Evolutionary conservation across 139 green algal species (phyloP).

Genomic region (Chlamydomonas incerta): DNA sequence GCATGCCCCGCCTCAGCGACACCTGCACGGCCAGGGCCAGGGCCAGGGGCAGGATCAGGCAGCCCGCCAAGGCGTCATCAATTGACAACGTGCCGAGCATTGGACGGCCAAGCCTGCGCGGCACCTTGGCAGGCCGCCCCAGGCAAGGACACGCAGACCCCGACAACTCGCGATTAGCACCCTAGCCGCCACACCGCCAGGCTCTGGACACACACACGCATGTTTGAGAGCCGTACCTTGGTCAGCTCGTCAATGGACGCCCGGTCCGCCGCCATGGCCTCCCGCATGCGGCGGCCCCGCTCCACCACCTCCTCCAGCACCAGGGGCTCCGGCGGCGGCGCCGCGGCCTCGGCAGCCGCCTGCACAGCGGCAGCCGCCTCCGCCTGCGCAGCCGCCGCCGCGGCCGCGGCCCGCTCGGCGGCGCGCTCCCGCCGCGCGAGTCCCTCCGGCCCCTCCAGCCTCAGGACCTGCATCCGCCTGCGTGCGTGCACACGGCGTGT

Average conservation of each 20-base stretch:
- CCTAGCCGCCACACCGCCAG: too few species aligned
- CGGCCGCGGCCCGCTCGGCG: neutral
- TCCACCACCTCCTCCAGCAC: neutral
- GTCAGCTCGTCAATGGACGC: neutral
- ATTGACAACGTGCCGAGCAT: too few species aligned
- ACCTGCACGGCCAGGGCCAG: neutral
- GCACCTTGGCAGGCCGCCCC: too few species aligned
- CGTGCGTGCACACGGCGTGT: neutral
- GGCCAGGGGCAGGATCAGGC: neutral
- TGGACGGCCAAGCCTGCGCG: too few species aligned
- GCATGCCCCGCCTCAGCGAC: constrained; percentile 1
- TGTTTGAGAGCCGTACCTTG: too few species aligned
- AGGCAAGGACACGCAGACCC: too few species aligned
- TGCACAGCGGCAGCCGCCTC: neutral
- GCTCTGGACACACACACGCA: too few species aligned
- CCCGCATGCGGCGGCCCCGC: neutral
- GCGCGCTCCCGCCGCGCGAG: neutral
- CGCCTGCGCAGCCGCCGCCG: neutral
- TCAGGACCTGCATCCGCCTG: constrained; percentile 13
- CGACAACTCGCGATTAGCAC: too few species aligned
- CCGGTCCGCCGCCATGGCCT: neutral
- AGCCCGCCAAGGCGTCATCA: too few species aligned
- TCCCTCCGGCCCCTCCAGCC: neutral
- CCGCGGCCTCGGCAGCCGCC: neutral
- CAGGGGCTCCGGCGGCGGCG: neutral